A percentile compares a stretch with the other conserved stretches of the same genome.
phyloP scores from a whole-genome alignment of 495 filamentous ascomycete genomes.

The Penicillium salamii region DNA sequence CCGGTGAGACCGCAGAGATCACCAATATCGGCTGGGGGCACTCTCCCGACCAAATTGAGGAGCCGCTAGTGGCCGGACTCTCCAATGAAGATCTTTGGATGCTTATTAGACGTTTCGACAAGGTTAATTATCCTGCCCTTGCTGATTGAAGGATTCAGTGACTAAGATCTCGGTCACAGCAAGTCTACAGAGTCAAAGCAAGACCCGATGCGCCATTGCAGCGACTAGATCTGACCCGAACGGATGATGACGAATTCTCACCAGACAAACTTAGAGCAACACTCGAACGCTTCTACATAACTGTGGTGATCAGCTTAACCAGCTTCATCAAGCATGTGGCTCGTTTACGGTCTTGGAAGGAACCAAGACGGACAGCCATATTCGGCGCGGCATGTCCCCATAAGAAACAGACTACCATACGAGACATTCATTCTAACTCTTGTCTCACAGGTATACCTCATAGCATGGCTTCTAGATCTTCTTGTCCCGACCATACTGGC shows the following conservation, averaged over 20 bases:
- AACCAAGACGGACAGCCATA: slow-evolving; percentile 62
- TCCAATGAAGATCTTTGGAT: slow-evolving; percentile 79
- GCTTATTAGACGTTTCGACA: slow-evolving; percentile 46
- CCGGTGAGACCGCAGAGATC: slow-evolving; percentile 47
- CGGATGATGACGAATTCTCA: slow-evolving; percentile 81
- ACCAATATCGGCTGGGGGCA: slow-evolving; percentile 75
- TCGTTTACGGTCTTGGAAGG: slow-evolving; percentile 76
- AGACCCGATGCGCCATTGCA: slow-evolving; percentile 50
- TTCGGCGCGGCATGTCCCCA: slow-evolving; percentile 60
- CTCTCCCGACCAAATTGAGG: slow-evolving; percentile 52
- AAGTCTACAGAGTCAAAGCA: slow-evolving; percentile 85
- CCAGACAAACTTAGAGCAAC: slow-evolving; percentile 80
- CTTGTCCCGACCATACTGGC: slow-evolving; percentile 57
- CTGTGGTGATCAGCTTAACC: slow-evolving; percentile 65
- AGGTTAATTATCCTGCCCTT: slow-evolving; percentile 10
- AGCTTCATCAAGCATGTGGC: slow-evolving; percentile 69
- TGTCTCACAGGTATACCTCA: slow-evolving; percentile 56
- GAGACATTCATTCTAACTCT: slow-evolving; percentile 6
- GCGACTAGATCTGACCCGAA: slow-evolving; percentile 76
- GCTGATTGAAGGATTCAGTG: no score
- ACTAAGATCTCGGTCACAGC: slow-evolving; percentile 41
- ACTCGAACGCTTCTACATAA: slow-evolving; percentile 80
- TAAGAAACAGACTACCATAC: slow-evolving; percentile 25
- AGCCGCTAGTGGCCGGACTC: slow-evolving; percentile 66
- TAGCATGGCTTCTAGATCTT: slow-evolving; percentile 72